Percentiles rank a stretch among this genome's conserved stretches.
phyloP scores from a whole-genome alignment of 768 basidiomycete species.

The Lactarius psammicola region DNA sequence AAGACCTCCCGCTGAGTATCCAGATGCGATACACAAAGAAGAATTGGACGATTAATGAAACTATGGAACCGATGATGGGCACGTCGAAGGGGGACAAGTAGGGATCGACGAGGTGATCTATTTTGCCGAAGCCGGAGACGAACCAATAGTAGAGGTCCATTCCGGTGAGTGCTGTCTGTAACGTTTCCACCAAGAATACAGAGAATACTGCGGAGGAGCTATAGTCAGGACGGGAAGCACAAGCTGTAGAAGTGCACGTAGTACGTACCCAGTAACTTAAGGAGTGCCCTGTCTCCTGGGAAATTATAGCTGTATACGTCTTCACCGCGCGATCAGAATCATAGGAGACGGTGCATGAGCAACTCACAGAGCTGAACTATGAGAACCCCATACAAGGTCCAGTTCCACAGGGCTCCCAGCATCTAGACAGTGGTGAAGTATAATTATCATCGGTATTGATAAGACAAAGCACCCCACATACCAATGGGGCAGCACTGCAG shows the following conservation, averaged over 20 bases:
- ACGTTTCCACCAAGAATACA: background rate
- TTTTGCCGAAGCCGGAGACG: background rate
- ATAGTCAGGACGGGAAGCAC: background rate
- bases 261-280: constrained; percentile 14
- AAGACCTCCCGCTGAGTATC: constrained; percentile 9
- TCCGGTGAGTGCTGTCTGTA: constrained; percentile 27
- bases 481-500: background rate
- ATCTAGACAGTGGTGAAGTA: background rate
- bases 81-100: constrained; percentile 29
- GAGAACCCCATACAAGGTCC: constrained; percentile 14
- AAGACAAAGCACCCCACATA: too few species aligned
- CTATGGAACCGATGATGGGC: constrained; percentile 21
- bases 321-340: background rate
- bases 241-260: background rate
- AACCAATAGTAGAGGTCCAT: constrained; percentile 26
- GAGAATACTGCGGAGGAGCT: background rate
- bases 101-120: background rate
- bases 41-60: constrained; percentile 7
- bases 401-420: constrained; percentile 11
- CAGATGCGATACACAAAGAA: too few species aligned
- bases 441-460: too few species aligned
- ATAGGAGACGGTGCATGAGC: background rate
- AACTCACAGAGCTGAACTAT: constrained; percentile 10
- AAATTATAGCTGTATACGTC: constrained; percentile 24
- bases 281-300: background rate